Conservation (phyloP, 352 stramenopile genomes). For the Plasmopara viticola region DNA sequence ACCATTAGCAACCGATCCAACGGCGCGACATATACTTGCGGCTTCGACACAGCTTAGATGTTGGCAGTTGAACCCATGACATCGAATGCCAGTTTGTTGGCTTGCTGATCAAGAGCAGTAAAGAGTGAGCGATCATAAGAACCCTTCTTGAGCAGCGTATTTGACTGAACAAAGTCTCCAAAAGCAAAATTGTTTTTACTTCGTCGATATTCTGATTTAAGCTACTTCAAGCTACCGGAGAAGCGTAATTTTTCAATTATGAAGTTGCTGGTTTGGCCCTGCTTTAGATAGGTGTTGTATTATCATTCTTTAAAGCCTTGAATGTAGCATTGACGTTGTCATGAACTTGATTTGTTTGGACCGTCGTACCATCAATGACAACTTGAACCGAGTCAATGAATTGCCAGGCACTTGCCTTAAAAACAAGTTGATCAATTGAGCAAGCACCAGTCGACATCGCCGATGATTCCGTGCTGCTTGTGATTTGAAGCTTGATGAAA, state of each 20-base stretch:
- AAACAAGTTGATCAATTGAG: neutral
- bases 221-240: no score
- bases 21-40: neutral
- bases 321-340: slow-evolving; percentile 4
- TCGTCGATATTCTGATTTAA: neutral
- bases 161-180: slow-evolving; percentile 1
- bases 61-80: slow-evolving; percentile 1
- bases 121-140: neutral
- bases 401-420: neutral
- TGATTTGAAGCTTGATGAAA: slow-evolving; percentile 3
- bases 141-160: neutral
- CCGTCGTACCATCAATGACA: neutral
- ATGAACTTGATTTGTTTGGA: slow-evolving; percentile 5
- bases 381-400: slow-evolving; percentile 3
- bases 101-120: neutral
- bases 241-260: neutral
- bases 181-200: neutral
- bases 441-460: neutral
- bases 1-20: neutral
- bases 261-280: neutral
- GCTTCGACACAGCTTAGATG: slow-evolving; percentile 2
- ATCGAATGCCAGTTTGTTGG: slow-evolving; percentile 1
- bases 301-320: slow-evolving; percentile 7
- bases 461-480: neutral
- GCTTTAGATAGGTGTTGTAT: neutral